Conservation (phyloP, 2,329 filamentous ascomycete genomes). For the Dactylonectria estremocensis region DNA sequence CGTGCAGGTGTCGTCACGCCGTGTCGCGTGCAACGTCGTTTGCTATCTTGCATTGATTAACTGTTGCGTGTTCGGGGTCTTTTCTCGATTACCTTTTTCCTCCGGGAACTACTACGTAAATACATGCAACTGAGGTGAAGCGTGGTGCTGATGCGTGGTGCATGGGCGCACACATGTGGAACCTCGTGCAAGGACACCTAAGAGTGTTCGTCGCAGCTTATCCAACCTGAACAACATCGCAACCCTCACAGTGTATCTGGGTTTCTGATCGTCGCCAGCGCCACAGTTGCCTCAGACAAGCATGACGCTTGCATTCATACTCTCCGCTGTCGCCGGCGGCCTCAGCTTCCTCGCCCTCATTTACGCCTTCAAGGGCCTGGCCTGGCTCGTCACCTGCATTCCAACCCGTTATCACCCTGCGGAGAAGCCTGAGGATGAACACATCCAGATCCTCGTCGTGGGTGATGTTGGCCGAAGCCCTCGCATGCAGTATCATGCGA, state of each 20-base stretch:
- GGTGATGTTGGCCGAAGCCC: constrained; percentile 97
- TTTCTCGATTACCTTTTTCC: constrained; percentile 1
- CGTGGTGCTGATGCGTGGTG: constrained; percentile 1
- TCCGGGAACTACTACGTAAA: neutral
- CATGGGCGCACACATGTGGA: constrained; percentile 16
- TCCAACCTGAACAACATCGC: constrained; percentile 5
- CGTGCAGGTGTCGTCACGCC: neutral
- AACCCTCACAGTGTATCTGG: constrained; percentile 25
- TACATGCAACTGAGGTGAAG: constrained; percentile 15
- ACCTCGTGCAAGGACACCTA: constrained; percentile 29
- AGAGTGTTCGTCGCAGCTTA: constrained; percentile 13
- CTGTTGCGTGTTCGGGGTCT: constrained; percentile 2
- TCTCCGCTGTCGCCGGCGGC: constrained; percentile 54
- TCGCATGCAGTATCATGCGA: constrained; percentile 98
- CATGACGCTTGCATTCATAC: constrained; percentile 50
- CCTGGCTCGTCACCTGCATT: constrained; percentile 45
- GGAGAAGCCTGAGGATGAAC: constrained; percentile 56
- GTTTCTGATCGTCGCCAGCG: constrained; percentile 30
- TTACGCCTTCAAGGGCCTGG: constrained; percentile 40
- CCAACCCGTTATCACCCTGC: constrained; percentile 57
- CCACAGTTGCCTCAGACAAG: constrained; percentile 22
- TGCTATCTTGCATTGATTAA: neutral
- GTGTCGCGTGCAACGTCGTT: constrained; percentile 4
- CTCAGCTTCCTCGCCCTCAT: constrained; percentile 52
- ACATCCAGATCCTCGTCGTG: constrained; percentile 87